Evolutionary conservation across 2,329 filamentous ascomycete species (phyloP), one percentile per base, ranked within the genome.

Genomic region (Paecilomyces sp.): DNA sequence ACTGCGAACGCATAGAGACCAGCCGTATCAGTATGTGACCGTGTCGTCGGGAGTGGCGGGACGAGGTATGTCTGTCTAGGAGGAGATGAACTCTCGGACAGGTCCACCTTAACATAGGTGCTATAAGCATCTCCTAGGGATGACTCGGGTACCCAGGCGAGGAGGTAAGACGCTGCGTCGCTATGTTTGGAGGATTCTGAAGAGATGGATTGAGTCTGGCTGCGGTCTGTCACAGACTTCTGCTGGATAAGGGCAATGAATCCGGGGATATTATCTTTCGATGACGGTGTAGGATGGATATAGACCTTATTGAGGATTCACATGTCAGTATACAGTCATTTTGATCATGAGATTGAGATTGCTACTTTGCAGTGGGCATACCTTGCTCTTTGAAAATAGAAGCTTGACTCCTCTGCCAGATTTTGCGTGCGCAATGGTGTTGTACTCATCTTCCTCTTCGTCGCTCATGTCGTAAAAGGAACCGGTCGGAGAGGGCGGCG

Each of bases 391-490:
- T 22, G 92, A 93, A 70, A 89, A 97, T 13, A 99, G 81, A 33
- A 99, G 81, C 77, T 97, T 99, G 54, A 99, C 94, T 1, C 93
- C 94, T 65, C 85, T 85, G 0, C 90, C 89, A 2, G 86, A 86
- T 65, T 84, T 85, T 3, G 86, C 85, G 70, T 95, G 90, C 3
- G 91, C 89, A 69, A 99, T 91, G 18, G 92, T 97, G 73, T 95
- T 90, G 79, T 99, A 99, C 53, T 90, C 94, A 66, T 89, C 90
- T 76, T 97, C 94, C 64, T 96, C 92, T 70, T 96, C 92, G 79
- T 99, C 95, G 75, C 91, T 96, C 82, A 97, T 82, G 70, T 93
- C 93, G 80, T 96, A 97, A 80, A 93, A 94, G 69, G 91, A 96
- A 57, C 88, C 91, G 2, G 90, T 85, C 1, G 92, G 92, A 36